A percentile compares a stretch with the other conserved stretches of the same genome.
phyloP scores from a whole-genome alignment of 352 stramenopile genomes.

The Pythium biforme region DNA sequence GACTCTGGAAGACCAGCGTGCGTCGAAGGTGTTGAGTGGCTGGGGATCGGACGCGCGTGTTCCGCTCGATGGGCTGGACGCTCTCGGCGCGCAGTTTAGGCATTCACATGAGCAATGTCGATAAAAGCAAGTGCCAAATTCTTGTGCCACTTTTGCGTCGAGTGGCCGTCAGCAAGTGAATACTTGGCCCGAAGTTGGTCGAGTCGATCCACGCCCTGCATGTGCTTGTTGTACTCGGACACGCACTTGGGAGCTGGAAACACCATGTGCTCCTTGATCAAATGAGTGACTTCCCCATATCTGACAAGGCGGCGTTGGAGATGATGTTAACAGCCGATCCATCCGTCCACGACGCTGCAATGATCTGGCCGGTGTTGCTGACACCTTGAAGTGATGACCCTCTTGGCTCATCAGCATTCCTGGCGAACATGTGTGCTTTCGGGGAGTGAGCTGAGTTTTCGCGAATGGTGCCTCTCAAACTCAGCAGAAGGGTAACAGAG shows the following conservation, averaged over 20 bases:
- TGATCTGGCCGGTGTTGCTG: conserved; percentile 19
- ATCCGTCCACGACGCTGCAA: conserved; percentile 32
- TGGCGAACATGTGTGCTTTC: conserved; percentile 16
- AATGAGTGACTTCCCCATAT: conserved; percentile 14
- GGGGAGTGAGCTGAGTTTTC: conserved; percentile 26
- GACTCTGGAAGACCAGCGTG: conserved; percentile 14
- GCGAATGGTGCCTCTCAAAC: conserved; percentile 28
- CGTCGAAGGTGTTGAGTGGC: conserved; percentile 5
- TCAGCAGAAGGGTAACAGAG: conserved; percentile 21
- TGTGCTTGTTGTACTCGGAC: conserved; percentile 31
- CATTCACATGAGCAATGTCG: conserved; percentile 32
- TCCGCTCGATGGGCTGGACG: background rate
- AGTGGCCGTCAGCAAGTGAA: conserved; percentile 27
- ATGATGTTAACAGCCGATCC: conserved; percentile 29
- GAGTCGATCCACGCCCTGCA: conserved; percentile 34
- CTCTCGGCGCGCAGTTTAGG: conserved; percentile 4
- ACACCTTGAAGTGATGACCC: conserved; percentile 18
- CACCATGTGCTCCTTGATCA: conserved; percentile 11
- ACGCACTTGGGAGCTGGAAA: conserved; percentile 29
- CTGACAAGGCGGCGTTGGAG: conserved; percentile 27
- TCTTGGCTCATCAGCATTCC: conserved; percentile 5
- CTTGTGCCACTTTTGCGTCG: conserved; percentile 39
- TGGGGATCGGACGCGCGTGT: background rate
- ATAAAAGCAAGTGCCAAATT: conserved; percentile 28
- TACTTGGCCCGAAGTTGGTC: conserved; percentile 32